Conservation (phyloP, 78 protist genomes). For the Bodo saltans region DNA sequence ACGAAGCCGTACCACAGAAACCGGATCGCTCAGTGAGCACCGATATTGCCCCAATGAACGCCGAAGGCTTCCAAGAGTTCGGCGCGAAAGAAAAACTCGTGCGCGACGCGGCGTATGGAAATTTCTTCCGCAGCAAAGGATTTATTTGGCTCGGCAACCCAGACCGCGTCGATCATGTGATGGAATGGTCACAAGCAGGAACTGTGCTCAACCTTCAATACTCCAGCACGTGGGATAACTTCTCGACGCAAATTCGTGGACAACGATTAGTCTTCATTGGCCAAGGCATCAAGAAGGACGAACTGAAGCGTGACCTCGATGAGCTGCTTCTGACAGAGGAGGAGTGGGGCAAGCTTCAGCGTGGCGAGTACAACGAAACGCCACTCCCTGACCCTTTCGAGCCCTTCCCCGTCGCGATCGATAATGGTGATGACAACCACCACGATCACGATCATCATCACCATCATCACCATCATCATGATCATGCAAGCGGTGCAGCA, state of each 20-base stretch:
- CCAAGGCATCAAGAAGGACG: neutral
- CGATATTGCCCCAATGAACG: no score
- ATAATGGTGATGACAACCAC: no score
- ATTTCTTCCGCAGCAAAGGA: constrained; percentile 53
- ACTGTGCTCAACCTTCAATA: neutral
- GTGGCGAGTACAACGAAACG: no score
- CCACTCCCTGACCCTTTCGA: no score
- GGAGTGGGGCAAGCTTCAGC: no score
- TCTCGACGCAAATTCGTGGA: neutral
- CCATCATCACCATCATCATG: no score
- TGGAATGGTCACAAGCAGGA: constrained; percentile 48
- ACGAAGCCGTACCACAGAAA: neutral
- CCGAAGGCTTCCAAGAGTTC: neutral
- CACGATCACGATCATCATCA: no score
- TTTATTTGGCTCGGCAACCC: constrained; percentile 56
- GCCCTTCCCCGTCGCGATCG: no score
- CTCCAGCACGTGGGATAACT: constrained; percentile 12
- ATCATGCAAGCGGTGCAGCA: no score
- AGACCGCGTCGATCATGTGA: neutral
- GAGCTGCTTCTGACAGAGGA: neutral
- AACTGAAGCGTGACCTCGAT: neutral
- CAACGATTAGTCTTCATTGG: neutral
- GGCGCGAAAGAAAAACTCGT: neutral
- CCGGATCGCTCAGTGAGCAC: no score
- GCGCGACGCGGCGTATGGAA: neutral